Evolutionary conservation across 306 rosid species (phyloP).

Genomic region (Purshia tridentata): DNA sequence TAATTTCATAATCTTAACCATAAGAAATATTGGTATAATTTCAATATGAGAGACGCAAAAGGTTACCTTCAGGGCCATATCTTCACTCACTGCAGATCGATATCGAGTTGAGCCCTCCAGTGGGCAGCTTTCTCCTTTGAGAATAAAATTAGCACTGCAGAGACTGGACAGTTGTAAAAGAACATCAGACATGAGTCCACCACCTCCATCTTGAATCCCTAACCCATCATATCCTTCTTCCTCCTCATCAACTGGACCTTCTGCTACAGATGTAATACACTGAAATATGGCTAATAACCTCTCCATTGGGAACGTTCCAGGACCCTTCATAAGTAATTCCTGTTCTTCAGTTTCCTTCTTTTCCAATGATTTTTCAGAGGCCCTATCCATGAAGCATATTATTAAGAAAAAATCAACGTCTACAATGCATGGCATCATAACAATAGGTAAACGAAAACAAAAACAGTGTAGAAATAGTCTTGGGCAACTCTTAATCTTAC

Average conservation of each 20-base stretch:
- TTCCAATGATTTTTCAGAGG: constrained; percentile 59
- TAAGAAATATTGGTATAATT: neutral
- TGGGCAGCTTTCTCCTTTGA: constrained; percentile 85
- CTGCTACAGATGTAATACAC: constrained; percentile 70
- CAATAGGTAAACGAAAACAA: neutral
- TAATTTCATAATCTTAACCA: neutral
- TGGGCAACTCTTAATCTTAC: neutral
- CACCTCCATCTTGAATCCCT: constrained; percentile 44
- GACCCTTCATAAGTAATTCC: constrained; percentile 83
- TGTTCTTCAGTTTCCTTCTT: constrained; percentile 76
- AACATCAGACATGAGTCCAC: constrained; percentile 74
- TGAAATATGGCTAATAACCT: constrained; percentile 93
- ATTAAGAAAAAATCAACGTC: constrained; percentile 5
- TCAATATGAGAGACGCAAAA: neutral
- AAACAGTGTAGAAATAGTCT: neutral
- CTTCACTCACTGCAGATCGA: constrained; percentile 75
- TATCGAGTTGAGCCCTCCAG: constrained; percentile 82
- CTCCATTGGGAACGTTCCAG: constrained; percentile 93
- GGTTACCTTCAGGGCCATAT: constrained; percentile 69
- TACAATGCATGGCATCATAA: constrained; percentile 1
- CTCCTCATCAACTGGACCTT: constrained; percentile 56
- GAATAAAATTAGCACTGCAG: constrained; percentile 81
- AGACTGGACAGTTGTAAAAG: constrained; percentile 83
- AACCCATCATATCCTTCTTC: constrained; percentile 40
- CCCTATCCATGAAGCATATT: constrained; percentile 43